Evolutionary conservation across 1,284 basidiomycete species (phyloP), one percentile per base, ranked within the genome.

Genomic region (Porodaedalea pini): DNA sequence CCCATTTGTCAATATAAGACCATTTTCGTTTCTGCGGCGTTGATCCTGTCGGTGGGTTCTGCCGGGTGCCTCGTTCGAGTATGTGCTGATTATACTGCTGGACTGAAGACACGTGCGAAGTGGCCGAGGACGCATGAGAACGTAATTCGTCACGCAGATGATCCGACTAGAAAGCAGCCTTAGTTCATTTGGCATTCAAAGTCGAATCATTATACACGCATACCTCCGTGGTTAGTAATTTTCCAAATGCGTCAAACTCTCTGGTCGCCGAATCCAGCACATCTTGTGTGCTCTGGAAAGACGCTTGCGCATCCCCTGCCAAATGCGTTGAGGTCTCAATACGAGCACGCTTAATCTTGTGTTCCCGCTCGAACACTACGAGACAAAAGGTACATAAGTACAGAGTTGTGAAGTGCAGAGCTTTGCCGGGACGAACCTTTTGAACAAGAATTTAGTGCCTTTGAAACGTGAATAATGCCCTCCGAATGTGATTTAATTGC

Each of bases 1-100:
- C 77, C 87, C 90, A 90, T 53, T 81, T 71, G 59, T 88, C 85
- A 4, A 76, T 73, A 62, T 84, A 86, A 58, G 83, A 71, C 81
- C 85, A 87, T 34, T 70, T 70, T 39, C 85, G 82, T 72, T 89
- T 91, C 43, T 79, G 79, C 25, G 90, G 90, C 3, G 89, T 92
- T 54, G 71, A 71, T 7, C 88, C 89, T 8, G 84, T 88, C 2
- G 85, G 71, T 29, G 71, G 67, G 63, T 89, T 88, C 56, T 85
- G 82, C 56, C 73, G 77, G 2, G 80, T 76, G 4, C 85, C 88
- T 54, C 84, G 73, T 23, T 82, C 78, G 3, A 78, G 64, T n/a
- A 91, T 71, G 10, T 73, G 71, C 32, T 77, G 72, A 5, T 79
- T 78, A 0, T 76, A 76, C 34, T 78, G 72, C 44, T 80, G 77